Base-by-base conservation (phyloP, 2,329 filamentous ascomycete genomes). In the Arachnomyces sp. region DNA sequence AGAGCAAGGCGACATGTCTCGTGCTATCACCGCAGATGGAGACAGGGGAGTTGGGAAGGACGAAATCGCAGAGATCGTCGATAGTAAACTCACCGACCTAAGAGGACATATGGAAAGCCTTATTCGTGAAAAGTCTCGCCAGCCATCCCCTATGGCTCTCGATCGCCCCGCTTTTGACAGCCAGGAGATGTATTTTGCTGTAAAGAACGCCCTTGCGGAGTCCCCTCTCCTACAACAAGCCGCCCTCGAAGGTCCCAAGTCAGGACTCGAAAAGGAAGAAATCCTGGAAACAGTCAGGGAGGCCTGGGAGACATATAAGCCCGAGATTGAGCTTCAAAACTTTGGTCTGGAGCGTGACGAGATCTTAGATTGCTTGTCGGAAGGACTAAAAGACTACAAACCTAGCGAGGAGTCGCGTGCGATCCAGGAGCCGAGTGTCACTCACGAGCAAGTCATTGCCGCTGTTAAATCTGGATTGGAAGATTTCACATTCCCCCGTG, bases 251-350 rank as follows among this genome's bases (percentile, higher is more conserved):
- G 60, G 70, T 38, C 66, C 61, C 34, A 68, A 64, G 29, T 66
- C 64, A 7, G 65, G 68, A n/a, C 64, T 86, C 34, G 81, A 79
- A 51, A 78, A 84, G 49, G 86, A 94, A 36, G 86, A 93, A 43
- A 85, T 96, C 28, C 75, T 96, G 2, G 76, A 84, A 18, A 88
- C 89, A 2, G 84, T 96, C 11, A 81, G 81, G 50, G 88, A 94
- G 51, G 90, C 89, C 1, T 94, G 88, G 79, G 90, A 95, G 57
- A 85, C 81, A 39, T 94, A 94, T 65, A 94, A 94, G 63, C 90
- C 90, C 1, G 87, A 95, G 52, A 87, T 94, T 37, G 82, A 94
- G 51, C 74, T 94, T 3, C 83, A 94, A 52, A 87, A 94, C 53
- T 84, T 93, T 46, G 90, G 89, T 2, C 70, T 96, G 1, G 90